Percentiles rank a stretch among this genome's conserved stretches.
These are phyloP conservation scores for Ceratocystis albifundus DNA, from an alignment of 2,329 filamentous ascomycete genomes.

Conservation along the genomic window DNA sequence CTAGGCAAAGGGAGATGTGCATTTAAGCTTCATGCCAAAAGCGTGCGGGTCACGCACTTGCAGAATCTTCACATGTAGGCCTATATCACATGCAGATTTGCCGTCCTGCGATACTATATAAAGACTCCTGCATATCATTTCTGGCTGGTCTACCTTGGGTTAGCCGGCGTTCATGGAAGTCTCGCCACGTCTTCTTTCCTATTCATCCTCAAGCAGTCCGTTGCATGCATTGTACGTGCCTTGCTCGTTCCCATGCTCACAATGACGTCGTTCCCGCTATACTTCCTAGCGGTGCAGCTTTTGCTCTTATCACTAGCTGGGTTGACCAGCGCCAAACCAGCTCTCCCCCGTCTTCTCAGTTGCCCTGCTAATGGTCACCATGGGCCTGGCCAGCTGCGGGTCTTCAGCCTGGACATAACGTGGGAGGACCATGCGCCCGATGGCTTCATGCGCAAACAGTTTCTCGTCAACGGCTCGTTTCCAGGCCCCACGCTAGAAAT, in stretches of 20 bases:
- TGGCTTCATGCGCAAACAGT: slow-evolving; percentile 36
- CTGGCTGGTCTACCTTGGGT: not conserved
- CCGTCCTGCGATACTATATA: not conserved
- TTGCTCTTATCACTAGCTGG: not conserved
- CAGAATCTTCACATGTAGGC: not conserved
- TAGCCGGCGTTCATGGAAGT: too few relatives aligned
- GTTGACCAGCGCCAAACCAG: not conserved
- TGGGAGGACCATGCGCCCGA: slow-evolving; percentile 34
- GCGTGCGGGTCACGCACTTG: not conserved
- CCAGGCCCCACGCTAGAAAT: slow-evolving; percentile 50
- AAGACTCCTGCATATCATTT: not conserved
- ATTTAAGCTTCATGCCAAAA: not conserved
- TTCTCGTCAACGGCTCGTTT: slow-evolving; percentile 48
- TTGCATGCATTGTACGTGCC: not conserved
- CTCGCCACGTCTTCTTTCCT: not conserved
- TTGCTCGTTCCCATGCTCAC: not conserved
- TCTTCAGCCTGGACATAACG: slow-evolving; percentile 29
- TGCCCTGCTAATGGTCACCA: not conserved
- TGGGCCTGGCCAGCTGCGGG: not conserved
- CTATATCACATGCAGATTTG: too few relatives aligned
- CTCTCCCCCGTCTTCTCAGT: not conserved
- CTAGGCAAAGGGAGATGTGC: not conserved
- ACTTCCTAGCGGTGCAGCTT: not conserved
- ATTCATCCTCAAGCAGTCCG: not conserved
- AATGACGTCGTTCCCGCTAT: not conserved